These are phyloP conservation scores for Plectosphaerella plurivora DNA, from an alignment of 2,329 filamentous ascomycete species.

Conservation along the genomic window DNA sequence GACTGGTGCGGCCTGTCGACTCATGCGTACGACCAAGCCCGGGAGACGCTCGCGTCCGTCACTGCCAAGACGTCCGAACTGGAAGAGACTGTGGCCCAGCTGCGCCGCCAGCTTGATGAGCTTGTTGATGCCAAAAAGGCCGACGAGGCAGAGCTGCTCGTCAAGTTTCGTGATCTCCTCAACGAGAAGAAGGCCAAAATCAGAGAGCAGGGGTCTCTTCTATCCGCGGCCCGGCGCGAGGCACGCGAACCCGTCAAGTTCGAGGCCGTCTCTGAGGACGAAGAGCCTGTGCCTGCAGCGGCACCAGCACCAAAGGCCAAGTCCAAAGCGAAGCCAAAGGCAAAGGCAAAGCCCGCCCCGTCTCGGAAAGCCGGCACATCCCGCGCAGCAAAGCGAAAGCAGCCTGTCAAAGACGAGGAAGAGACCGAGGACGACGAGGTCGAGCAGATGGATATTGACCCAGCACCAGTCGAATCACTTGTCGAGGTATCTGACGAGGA, in stretches of 20 bases:
- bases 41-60: constrained; percentile 35
- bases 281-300: constrained; percentile 12
- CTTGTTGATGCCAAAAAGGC: constrained; percentile 61
- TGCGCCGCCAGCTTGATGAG: constrained; percentile 61
- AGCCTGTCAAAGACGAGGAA: constrained; percentile 26
- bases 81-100: constrained; percentile 50
- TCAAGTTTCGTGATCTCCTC: constrained; percentile 65
- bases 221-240: constrained; percentile 42
- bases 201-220: constrained; percentile 62
- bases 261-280: constrained; percentile 18
- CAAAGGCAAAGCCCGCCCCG: too few relatives aligned
- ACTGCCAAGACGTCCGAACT: constrained; percentile 40
- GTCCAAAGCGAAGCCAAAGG: neutral
- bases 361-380: constrained; percentile 27
- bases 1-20: constrained; percentile 65
- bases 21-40: constrained; percentile 38
- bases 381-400: constrained; percentile 47
- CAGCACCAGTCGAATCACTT: constrained; percentile 15
- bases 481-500: constrained; percentile 27
- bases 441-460: constrained; percentile 48
- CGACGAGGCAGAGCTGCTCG: constrained; percentile 61
- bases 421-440: constrained; percentile 38
- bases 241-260: constrained; percentile 18
- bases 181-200: constrained; percentile 82
- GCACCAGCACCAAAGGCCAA: constrained; percentile 3